Evolutionary conservation across 2,329 filamentous ascomycete species (phyloP).

Genomic region (Ophiostoma angusticollis): DNA sequence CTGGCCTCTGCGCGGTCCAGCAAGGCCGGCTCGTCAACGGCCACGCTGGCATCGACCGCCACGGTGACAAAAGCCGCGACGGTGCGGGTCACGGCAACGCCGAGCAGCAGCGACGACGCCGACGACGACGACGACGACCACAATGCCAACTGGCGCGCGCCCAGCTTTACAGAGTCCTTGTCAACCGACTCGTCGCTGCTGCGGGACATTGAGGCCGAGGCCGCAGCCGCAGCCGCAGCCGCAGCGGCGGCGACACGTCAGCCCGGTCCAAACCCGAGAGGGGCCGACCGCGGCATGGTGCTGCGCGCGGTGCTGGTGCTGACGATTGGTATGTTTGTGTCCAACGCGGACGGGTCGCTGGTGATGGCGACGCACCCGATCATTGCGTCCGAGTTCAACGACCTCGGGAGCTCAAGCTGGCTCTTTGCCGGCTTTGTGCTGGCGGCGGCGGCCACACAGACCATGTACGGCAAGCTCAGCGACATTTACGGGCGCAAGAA

Average conservation of each 20-base stretch:
- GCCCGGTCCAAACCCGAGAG: not conserved
- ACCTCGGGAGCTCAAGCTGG: slow-evolving; percentile 44
- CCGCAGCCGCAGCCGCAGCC: no score
- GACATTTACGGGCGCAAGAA: slow-evolving; percentile 44
- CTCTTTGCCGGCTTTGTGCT: slow-evolving; percentile 39
- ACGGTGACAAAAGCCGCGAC: not conserved
- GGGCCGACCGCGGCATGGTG: not conserved
- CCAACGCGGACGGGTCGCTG: slow-evolving; percentile 50
- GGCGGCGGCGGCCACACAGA: slow-evolving; percentile 37
- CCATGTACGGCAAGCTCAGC: slow-evolving; percentile 43
- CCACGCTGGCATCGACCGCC: not conserved
- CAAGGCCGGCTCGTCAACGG: not conserved
- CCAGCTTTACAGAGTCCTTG: slow-evolving; percentile 4
- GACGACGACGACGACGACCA: not conserved
- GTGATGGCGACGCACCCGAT: slow-evolving; percentile 52
- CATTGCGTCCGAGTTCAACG: slow-evolving; percentile 48
- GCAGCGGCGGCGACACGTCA: no score
- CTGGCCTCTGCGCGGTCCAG: slow-evolving; percentile 1
- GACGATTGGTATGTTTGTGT: slow-evolving; percentile 45
- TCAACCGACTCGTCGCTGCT: slow-evolving; percentile 10
- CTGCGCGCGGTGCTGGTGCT: slow-evolving; percentile 10
- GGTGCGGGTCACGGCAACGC: not conserved
- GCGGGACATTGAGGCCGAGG: slow-evolving; percentile 9
- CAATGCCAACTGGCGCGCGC: not conserved
- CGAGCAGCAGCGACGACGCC: not conserved